Base-by-base conservation (phyloP, 2,329 filamentous ascomycete genomes). In the Clarireedia hainanense region DNA sequence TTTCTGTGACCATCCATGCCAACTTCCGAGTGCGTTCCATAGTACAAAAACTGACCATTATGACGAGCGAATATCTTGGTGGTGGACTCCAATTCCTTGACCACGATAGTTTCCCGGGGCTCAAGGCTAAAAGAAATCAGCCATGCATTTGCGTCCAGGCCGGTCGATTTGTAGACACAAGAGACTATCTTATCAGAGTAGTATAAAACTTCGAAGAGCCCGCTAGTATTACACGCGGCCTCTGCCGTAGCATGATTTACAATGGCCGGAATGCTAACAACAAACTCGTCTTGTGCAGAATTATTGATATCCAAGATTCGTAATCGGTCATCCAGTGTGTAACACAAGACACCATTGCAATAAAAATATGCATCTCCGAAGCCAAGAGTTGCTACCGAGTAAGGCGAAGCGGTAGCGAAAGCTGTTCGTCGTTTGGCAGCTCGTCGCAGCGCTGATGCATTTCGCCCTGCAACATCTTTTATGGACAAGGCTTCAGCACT, bases 51-150 rank as follows among this genome's bases (percentile, higher is more conserved):
- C 1, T 75, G 64, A 1, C 68, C 63, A 57, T 82, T 81, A 59
- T 89, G 86, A 9, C 86, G 79, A 3, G 86, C 84, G 67, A 90
- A 88, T 1, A 90, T 70, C 58, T 79, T 83, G 27, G 75, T 71
- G 2, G 73, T 74, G 26, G 76, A 77, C 15, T 72, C 64, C 42
- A 83, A 68, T 47, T 56, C 70, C 34, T 67, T 67, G 14, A 67
- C 69, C 12, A 76, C 68, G 2, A 80, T 63, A 15, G 83, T 59
- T 24, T 70, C 68, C 30, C 68, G 62, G 5, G 66, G 65, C 52
- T 65, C 62, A 3, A 76, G 67, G 55, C 77, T 73, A 57, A 80
- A 73, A 6, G 79, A 73, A 9, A 86, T 66, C 5, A 88, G 73
- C 74, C 76, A 83, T 58, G 74, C 72, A 57, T 73, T 70, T 1